Evolutionary conservation across 345 rosid species (phyloP).

Genomic region (Raphanus raphanistrum): DNA sequence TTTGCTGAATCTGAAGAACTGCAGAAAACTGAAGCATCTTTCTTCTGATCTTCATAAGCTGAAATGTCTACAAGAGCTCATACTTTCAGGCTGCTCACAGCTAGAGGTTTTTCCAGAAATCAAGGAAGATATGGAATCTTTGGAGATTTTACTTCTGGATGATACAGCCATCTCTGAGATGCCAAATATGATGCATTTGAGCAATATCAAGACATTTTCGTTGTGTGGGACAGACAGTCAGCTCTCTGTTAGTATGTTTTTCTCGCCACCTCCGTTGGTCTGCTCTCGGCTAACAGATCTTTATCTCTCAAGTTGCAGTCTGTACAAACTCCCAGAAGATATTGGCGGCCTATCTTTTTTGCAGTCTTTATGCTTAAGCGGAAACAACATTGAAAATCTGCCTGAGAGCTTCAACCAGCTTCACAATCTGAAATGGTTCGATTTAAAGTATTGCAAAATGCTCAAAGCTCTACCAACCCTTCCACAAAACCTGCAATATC

Average conservation of each 20-base stretch:
- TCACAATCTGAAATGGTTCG: slow-evolving; percentile 25
- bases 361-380: slow-evolving; percentile 20
- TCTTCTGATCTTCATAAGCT: slow-evolving; percentile 32
- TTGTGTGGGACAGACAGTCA: slow-evolving; percentile 26
- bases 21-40: slow-evolving; percentile 28
- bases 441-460: slow-evolving; percentile 34
- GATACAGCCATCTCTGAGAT: slow-evolving; percentile 33
- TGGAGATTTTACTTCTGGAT: slow-evolving; percentile 22
- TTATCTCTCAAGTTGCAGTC: slow-evolving; percentile 26
- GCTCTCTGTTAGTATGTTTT: slow-evolving; percentile 6
- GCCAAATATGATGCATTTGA: slow-evolving; percentile 21
- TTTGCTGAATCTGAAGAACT: slow-evolving; percentile 22
- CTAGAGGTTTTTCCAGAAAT: slow-evolving; percentile 33
- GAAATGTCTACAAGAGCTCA: slow-evolving; percentile 28
- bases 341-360: slow-evolving; percentile 13
- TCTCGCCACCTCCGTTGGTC: slow-evolving; percentile 17
- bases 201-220: slow-evolving; percentile 29
- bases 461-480: slow-evolving; percentile 39
- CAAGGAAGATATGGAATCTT: slow-evolving; percentile 34
- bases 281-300: slow-evolving; percentile 28
- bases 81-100: slow-evolving; percentile 33
- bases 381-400: slow-evolving; percentile 32
- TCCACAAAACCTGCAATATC: slow-evolving; percentile 22
- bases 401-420: slow-evolving; percentile 35
- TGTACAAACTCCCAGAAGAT: slow-evolving; percentile 20